Evolutionary conservation across 768 basidiomycete species (phyloP).

Genomic region (Strobilomyces dryophilus): DNA sequence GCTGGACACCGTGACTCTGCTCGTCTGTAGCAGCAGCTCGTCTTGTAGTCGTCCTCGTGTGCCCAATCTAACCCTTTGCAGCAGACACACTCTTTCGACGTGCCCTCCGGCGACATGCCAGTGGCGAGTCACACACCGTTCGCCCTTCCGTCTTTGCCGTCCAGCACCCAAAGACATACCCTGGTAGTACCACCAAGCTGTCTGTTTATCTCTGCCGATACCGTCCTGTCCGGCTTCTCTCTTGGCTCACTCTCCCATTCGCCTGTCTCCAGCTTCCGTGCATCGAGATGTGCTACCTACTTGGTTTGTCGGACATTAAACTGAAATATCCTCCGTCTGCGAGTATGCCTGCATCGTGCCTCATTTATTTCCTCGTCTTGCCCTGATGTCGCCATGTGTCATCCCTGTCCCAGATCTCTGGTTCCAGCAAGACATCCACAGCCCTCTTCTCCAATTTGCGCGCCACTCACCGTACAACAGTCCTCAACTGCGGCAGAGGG

Average conservation of each 20-base stretch:
- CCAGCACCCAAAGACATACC: background rate
- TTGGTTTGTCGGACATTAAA: constrained; percentile 23
- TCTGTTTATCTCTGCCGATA: background rate
- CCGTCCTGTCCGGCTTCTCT: constrained; percentile 8
- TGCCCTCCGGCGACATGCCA: constrained; percentile 5
- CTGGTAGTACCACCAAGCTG: too few relatives aligned
- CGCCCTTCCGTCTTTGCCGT: constrained; percentile 4
- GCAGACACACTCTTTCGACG: background rate
- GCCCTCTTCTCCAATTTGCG: constrained; percentile 8
- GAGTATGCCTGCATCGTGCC: constrained; percentile 9
- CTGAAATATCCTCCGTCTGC: constrained; percentile 2
- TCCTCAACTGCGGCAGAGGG: constrained; percentile 21
- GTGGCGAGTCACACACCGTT: background rate
- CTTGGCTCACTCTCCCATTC: constrained; percentile 1
- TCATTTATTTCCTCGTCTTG: background rate
- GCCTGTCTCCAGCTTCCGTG: background rate
- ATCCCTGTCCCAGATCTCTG: constrained; percentile 13
- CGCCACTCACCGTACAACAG: constrained; percentile 6
- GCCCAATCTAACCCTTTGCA: constrained; percentile 1
- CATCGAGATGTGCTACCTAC: background rate
- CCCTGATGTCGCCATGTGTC: constrained; percentile 13
- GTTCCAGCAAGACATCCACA: constrained; percentile 8
- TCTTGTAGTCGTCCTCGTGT: constrained; percentile 1
- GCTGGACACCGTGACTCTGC: background rate
- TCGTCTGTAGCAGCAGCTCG: background rate